Evolutionary conservation across 2,329 filamentous ascomycete genomes (phyloP), one percentile per base, ranked within the genome.

Genomic region (Diatrype stigma): DNA sequence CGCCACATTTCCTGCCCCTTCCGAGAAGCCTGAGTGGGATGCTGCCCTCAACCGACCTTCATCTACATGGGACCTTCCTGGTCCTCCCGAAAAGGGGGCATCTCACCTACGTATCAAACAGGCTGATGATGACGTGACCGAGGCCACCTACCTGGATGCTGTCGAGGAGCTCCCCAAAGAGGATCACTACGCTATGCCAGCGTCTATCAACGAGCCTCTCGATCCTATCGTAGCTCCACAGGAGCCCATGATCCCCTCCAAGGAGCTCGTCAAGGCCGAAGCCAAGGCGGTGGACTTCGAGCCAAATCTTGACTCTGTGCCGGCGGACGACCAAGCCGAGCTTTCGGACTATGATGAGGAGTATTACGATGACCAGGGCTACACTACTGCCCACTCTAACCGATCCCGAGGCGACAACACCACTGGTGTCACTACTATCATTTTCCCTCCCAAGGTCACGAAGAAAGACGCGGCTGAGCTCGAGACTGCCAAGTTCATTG

Each of bases 331-430:
- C 12, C 50, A 53, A 14, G 45, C 51, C 19, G 62, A 64, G 19
- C 45, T 62, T 17, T 67, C 64, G 16, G 88, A 91, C 17, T 86
- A 88, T 23, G 87, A 89, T 12, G 89, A 91, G 56, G 76, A 72
- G 35, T 61, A 67, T 38, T 81, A 80, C 56, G 79, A 83, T 42
- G 80, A 82, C 60, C 87, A 87, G 52, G 92, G 88, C 21, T 89
- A 89, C 51, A 85, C 85, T 22, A 94, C 90, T 2, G 85, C 89
- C 37, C 85, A 87, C 59, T 91, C 89, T 11, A 83, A 84, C 56
- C 80, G 83, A 21, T 89, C 91, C 47, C 87, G 88, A 60, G 88
- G 89, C 42, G 80, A 82, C 58, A 72, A 79, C 59, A 82, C 78
- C 10, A 76, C 75, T 4, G 70, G 73, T 47, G 70, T 71, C 17